Percentiles rank a stretch among this genome's conserved stretches.
Evolutionary conservation across 805 yeast genomes (phyloP).

Genomic region (Zygosaccharomyces bisporus): DNA sequence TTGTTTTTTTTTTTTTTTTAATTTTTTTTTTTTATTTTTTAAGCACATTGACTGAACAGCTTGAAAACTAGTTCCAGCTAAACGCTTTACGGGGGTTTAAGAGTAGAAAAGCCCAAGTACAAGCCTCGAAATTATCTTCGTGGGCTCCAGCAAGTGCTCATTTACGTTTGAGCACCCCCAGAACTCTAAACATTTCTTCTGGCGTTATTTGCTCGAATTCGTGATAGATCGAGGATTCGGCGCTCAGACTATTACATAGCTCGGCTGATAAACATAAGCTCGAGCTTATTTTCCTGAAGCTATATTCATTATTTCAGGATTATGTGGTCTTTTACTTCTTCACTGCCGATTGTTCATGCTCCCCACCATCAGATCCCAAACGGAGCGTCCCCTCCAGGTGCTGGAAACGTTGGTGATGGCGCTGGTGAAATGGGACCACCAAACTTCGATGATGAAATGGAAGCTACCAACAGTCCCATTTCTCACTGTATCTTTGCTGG

Average conservation of each 20-base stretch:
- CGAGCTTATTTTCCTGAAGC: not conserved
- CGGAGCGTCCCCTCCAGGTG: slow-evolving; percentile 3
- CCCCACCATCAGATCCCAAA: slow-evolving; percentile 15
- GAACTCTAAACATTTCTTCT: not conserved
- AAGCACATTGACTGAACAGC: not conserved
- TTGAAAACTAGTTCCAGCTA: not conserved
- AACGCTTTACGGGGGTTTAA: not conserved
- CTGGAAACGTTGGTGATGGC: slow-evolving; percentile 11
- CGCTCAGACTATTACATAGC: not conserved
- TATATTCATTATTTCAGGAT: slow-evolving; percentile 2
- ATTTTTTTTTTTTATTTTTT: not conserved
- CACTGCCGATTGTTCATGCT: slow-evolving; percentile 23
- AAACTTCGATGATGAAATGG: slow-evolving; percentile 3
- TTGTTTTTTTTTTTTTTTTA: not conserved
- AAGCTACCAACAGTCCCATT: slow-evolving; percentile 37
- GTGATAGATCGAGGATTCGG: not conserved
- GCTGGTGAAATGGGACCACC: slow-evolving; percentile 9
- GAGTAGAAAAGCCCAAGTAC: not conserved
- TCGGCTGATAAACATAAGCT: not conserved
- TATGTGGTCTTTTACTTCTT: slow-evolving; percentile 25
- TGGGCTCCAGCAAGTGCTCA: not conserved
- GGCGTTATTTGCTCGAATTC: not conserved
- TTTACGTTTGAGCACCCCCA: not conserved
- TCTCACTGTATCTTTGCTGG: slow-evolving; percentile 77
- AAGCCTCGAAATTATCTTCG: not conserved